phyloP scores from a whole-genome alignment of 306 rosid species.

The Carpinus fangiana region DNA sequence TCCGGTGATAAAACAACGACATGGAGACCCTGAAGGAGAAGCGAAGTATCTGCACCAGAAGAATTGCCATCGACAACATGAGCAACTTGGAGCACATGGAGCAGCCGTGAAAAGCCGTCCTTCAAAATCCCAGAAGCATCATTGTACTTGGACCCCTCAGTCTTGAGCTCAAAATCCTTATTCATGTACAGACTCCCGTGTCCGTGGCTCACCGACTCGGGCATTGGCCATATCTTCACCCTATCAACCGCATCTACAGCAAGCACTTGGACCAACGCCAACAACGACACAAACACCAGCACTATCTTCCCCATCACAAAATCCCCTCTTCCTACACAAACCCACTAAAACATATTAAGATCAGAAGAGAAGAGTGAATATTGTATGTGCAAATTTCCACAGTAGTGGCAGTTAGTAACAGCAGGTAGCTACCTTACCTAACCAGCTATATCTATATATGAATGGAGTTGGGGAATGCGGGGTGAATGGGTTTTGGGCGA shows the following conservation, averaged over 20 bases:
- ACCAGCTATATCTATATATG: too few relatives aligned
- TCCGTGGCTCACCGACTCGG: constrained; percentile 25
- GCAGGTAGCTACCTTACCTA: too few relatives aligned
- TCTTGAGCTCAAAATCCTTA: constrained; percentile 28
- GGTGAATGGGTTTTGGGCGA: too few relatives aligned
- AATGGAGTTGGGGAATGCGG: too few relatives aligned
- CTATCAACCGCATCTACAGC: not conserved
- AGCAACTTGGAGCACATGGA: constrained; percentile 13
- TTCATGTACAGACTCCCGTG: constrained; percentile 5
- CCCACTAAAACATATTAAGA: not conserved
- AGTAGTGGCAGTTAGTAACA: too few relatives aligned
- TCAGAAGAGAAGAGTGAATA: too few relatives aligned
- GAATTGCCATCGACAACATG: constrained; percentile 22
- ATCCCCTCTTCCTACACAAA: not conserved
- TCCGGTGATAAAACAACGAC: constrained; percentile 36
- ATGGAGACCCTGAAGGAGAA: constrained; percentile 39
- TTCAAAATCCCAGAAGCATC: constrained; percentile 37
- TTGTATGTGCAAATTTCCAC: too few relatives aligned
- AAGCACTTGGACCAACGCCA: not conserved
- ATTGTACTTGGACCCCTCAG: constrained; percentile 26
- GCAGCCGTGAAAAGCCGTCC: constrained; percentile 38
- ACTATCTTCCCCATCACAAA: constrained; percentile 1
- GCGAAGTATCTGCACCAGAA: constrained; percentile 1
- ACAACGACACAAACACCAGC: not conserved
- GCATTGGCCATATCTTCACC: constrained; percentile 42